Evolutionary conservation across 768 basidiomycete genomes (phyloP).

Genomic region (Tulasnella sp.): DNA sequence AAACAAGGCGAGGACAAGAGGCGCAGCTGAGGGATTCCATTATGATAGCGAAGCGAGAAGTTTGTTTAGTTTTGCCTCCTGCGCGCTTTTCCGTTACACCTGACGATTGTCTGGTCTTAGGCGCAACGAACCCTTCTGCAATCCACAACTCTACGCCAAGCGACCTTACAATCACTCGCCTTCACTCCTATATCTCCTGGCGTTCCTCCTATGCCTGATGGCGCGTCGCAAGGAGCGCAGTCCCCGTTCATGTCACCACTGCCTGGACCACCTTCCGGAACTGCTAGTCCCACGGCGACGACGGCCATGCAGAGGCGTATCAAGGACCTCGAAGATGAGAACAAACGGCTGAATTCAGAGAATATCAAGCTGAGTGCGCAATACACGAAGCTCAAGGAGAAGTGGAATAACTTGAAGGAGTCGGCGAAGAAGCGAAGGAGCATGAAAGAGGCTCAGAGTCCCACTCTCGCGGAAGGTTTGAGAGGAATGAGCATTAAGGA

Average conservation of each 20-base stretch:
- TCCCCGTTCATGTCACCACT: conserved; percentile 36
- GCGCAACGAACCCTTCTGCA: conserved; percentile 52
- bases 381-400: conserved; percentile 73
- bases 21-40: conserved; percentile 73
- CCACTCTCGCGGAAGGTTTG: conserved; percentile 37
- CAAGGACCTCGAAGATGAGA: conserved; percentile 76
- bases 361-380: conserved; percentile 86
- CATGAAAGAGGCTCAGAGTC: conserved; percentile 50
- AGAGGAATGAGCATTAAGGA: conserved; percentile 58
- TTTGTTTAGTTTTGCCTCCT: conserved; percentile 21
- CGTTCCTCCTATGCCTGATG: background rate
- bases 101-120: conserved; percentile 34
- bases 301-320: conserved; percentile 28
- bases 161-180: background rate
- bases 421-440: conserved; percentile 81
- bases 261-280: conserved; percentile 30
- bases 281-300: conserved; percentile 19
- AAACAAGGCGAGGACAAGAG: conserved; percentile 70
- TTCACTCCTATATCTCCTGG: conserved; percentile 43
- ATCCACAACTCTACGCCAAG: conserved; percentile 5
- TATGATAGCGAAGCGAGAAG: conserved; percentile 61
- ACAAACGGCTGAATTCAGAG: conserved; percentile 52
- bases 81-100: background rate
- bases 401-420: conserved; percentile 87
- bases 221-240: background rate